Percentiles rank a stretch among this genome's conserved stretches.
These are phyloP conservation scores for Dioscorea zingiberensis DNA, from an alignment of 106 monocot genomes.

Conservation along the genomic window DNA sequence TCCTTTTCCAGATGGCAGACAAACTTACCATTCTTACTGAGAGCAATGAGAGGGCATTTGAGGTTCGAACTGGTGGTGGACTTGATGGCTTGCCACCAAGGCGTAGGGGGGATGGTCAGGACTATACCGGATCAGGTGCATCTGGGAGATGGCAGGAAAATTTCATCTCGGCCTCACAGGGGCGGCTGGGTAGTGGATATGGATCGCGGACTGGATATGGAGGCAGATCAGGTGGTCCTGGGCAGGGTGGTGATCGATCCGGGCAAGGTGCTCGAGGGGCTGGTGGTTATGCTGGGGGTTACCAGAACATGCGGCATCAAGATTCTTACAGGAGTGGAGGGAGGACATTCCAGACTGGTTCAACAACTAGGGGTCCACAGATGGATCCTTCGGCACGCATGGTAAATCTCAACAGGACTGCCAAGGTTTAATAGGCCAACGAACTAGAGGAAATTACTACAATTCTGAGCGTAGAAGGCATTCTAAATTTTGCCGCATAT, in stretches of 20 bases:
- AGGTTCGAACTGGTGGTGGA: slow-evolving; percentile 76
- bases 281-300: slow-evolving; percentile 25
- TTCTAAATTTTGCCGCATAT: too few species aligned
- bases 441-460: too few species aligned
- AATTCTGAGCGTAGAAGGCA: too few species aligned
- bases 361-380: slow-evolving; percentile 22
- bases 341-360: slow-evolving; percentile 6
- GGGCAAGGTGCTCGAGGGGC: slow-evolving; percentile 16
- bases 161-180: slow-evolving; percentile 28
- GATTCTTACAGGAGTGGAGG: slow-evolving; percentile 38
- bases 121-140: slow-evolving; percentile 20
- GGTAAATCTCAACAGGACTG: slow-evolving; percentile 67
- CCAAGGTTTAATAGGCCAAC: slow-evolving; percentile 17
- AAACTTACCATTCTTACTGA: slow-evolving; percentile 81
- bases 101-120: slow-evolving; percentile 59
- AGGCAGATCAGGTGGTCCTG: slow-evolving; percentile 18
- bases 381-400: slow-evolving; percentile 35
- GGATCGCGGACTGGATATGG: slow-evolving; percentile 27
- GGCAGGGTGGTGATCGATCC: slow-evolving; percentile 18
- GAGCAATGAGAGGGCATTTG: slow-evolving; percentile 83
- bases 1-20: slow-evolving; percentile 82
- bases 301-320: slow-evolving; percentile 41
- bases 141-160: slow-evolving; percentile 82
- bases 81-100: slow-evolving; percentile 70
- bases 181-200: slow-evolving; percentile 36